These are phyloP conservation scores for Cordyceps farinosa DNA, from an alignment of 2,329 filamentous ascomycete genomes.

Conservation along the genomic window DNA sequence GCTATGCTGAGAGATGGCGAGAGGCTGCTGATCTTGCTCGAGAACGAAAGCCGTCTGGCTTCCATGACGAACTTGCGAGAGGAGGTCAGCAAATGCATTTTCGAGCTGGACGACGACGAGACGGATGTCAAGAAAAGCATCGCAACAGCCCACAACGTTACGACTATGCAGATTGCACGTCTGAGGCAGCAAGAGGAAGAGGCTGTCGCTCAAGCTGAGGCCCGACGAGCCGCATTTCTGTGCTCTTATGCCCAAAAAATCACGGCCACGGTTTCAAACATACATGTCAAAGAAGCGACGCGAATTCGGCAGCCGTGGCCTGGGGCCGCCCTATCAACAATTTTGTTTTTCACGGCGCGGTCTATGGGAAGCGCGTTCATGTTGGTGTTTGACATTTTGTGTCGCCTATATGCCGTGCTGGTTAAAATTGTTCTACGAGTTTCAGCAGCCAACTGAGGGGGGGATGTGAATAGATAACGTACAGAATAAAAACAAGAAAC, in stretches of 20 bases:
- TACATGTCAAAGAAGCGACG: neutral
- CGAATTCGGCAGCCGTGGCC: neutral
- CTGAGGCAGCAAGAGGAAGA: conserved; percentile 2
- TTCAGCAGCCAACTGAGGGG: neutral
- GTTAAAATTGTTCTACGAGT: neutral
- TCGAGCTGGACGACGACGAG: neutral
- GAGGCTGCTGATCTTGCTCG: conserved; percentile 2
- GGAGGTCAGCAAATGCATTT: conserved; percentile 1
- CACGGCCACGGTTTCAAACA: neutral
- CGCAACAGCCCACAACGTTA: conserved; percentile 2
- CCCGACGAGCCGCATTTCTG: neutral
- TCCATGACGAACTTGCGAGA: neutral
- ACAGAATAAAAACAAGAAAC: no score
- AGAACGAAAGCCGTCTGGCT: neutral
- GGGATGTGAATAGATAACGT: no score
- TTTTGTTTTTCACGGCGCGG: neutral
- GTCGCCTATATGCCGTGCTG: neutral
- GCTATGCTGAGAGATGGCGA: conserved; percentile 5
- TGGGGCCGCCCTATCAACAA: neutral
- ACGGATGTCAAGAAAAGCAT: conserved; percentile 1
- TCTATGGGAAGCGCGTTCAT: neutral
- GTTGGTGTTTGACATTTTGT: neutral
- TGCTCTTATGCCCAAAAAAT: neutral
- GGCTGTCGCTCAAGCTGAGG: conserved; percentile 3
- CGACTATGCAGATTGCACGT: conserved; percentile 5